Percentiles rank a stretch among this genome's conserved stretches.
Conservation (phyloP, 2,329 filamentous ascomycete genomes). For the Xylaria polymorpha region DNA sequence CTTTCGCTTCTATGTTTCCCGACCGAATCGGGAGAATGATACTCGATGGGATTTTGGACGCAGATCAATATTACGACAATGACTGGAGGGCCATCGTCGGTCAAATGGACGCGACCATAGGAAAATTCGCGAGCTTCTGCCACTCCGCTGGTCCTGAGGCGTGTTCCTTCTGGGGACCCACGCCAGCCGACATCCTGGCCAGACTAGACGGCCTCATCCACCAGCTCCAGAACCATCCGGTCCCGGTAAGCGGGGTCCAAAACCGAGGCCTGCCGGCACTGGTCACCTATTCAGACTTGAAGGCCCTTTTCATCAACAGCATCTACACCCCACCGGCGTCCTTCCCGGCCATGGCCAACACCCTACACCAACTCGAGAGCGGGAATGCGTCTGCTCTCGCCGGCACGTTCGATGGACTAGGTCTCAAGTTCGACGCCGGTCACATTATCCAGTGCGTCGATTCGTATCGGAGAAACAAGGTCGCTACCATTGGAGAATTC, state of each 20-base stretch:
- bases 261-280: slow-evolving; percentile 38
- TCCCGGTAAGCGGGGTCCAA: slow-evolving; percentile 42
- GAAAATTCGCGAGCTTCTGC: slow-evolving; percentile 29
- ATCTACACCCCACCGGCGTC: slow-evolving; percentile 41
- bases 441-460: slow-evolving; percentile 48
- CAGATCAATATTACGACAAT: slow-evolving; percentile 31
- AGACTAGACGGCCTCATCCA: slow-evolving; percentile 45
- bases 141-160: slow-evolving; percentile 42
- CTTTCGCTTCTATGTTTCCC: slow-evolving; percentile 55
- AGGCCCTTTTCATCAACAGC: slow-evolving; percentile 44
- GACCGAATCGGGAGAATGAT: slow-evolving; percentile 54
- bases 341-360: slow-evolving; percentile 47
- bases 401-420: slow-evolving; percentile 37
- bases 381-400: slow-evolving; percentile 47
- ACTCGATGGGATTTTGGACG: slow-evolving; percentile 48
- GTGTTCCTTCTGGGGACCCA: slow-evolving; percentile 49
- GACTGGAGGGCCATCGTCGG: slow-evolving; percentile 28
- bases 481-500: slow-evolving; percentile 47
- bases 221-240: slow-evolving; percentile 45
- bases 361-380: slow-evolving; percentile 45
- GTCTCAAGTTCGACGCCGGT: slow-evolving; percentile 39
- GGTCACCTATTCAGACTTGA: slow-evolving; percentile 49
- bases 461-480: slow-evolving; percentile 47
- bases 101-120: slow-evolving; percentile 33
- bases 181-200: slow-evolving; percentile 44